Evolutionary conservation across 2,329 filamentous ascomycete genomes (phyloP).

Genomic region (Chrysosporium keratinophilum): DNA sequence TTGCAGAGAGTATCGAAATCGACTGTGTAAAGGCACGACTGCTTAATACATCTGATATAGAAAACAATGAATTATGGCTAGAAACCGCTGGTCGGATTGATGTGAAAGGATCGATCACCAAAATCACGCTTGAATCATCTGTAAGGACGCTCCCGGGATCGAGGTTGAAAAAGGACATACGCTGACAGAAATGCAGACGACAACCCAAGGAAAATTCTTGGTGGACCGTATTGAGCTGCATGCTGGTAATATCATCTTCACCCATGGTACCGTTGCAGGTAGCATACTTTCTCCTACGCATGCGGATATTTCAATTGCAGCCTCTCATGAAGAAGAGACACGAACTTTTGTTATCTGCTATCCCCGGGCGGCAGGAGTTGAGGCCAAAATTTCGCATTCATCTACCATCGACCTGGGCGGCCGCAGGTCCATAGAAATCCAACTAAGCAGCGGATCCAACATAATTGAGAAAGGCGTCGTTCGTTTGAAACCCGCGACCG

Average conservation of each 20-base stretch:
- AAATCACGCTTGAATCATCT: conserved; percentile 41
- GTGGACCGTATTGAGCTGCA: conserved; percentile 60
- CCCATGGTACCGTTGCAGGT: conserved; percentile 23
- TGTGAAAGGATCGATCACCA: conserved; percentile 48
- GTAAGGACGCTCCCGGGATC: conserved; percentile 25
- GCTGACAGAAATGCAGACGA: conserved; percentile 22
- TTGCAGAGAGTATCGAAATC: conserved; percentile 59
- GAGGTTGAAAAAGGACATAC: not conserved
- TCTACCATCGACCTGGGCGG: conserved; percentile 69
- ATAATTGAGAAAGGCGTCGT: conserved; percentile 39
- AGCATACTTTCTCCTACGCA: not conserved
- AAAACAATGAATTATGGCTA: conserved; percentile 58
- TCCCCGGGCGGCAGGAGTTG: conserved; percentile 57
- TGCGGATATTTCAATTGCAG: conserved; percentile 16
- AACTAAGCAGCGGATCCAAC: conserved; percentile 66
- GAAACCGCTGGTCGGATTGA: conserved; percentile 39
- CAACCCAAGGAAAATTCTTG: conserved; percentile 57
- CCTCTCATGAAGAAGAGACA: conserved; percentile 36
- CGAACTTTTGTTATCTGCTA: conserved; percentile 61
- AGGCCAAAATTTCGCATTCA: conserved; percentile 56
- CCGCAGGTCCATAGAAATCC: conserved; percentile 65
- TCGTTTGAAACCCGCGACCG: conserved; percentile 49
- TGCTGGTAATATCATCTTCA: conserved; percentile 32
- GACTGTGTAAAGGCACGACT: conserved; percentile 57
- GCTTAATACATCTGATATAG: conserved; percentile 44